Evolutionary conservation across 2,329 filamentous ascomycete species (phyloP), one percentile per base, ranked within the genome.

Genomic region (Fusarium hainanense): DNA sequence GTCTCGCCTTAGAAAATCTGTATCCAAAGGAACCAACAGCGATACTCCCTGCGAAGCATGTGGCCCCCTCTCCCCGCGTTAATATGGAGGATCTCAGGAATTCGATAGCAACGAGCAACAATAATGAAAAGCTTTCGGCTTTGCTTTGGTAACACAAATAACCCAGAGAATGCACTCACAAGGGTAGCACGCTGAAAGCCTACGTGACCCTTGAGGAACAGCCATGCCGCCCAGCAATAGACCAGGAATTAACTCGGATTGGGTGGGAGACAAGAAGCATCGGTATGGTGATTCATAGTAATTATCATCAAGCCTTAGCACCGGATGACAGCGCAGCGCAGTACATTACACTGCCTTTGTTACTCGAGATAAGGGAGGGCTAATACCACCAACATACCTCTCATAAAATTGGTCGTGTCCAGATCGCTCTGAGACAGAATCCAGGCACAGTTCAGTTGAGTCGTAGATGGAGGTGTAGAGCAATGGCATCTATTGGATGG

Each of bases 211-310:
- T 47, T 56, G 54, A 61, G 63, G 28, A 59, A 68, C 52, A 68
- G 54, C 27, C 50, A 70, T 70, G 41, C 27, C 52, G 44, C 54
- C 54, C 63, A 48, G 25, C 48, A 23, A 51, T 46, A 44, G 40
- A 41, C 34, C 23, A 55, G 59, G 64, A 52, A 69, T 50, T 27
- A 44, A 21, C 27, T 43, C 47, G 44, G 60, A 59, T 65, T 65
- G 62, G 60, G 23, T 40, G 48, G 14, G 13, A 6, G 34, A n/a
- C 50, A 23, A 41, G 20, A 44, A 55, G 48, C 32, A 34, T 52
- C 43, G 69, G 69, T 23, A 70, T 71, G 69, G 54, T 72, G 69
- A 72, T 71, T 70, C 69, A 70, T 70, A 40, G 18, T 64, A 47
- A 65, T 51, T 68, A 56, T 47, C 65, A 56, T 51, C 16, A 50